These are phyloP conservation scores for Globisporangium nodosum DNA, from an alignment of 352 stramenopile species.

Conservation along the genomic window DNA sequence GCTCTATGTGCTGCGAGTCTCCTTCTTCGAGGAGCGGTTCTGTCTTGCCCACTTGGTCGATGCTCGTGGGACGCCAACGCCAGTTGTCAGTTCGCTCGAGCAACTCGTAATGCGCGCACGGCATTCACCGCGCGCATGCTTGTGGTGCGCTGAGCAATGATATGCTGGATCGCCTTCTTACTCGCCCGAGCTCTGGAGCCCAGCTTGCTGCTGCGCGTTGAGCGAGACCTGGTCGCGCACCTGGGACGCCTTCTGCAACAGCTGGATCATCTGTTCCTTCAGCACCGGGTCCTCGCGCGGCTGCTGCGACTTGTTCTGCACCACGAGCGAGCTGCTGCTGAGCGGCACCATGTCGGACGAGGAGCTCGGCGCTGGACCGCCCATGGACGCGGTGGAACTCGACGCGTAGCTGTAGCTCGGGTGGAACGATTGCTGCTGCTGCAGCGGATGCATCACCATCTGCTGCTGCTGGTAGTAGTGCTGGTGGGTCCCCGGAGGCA, in stretches of 20 bases:
- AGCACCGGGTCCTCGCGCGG: slow-evolving; percentile 63
- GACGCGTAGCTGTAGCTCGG: slow-evolving; percentile 4
- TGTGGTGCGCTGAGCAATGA: too few species aligned
- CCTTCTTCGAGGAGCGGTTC: not conserved
- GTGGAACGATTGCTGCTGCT: slow-evolving; percentile 8
- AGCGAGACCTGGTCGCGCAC: slow-evolving; percentile 70
- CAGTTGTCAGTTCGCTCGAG: too few species aligned
- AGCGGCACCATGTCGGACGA: slow-evolving; percentile 76
- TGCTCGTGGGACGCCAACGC: too few species aligned
- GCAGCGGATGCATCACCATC: slow-evolving; percentile 7
- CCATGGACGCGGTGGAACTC: too few species aligned
- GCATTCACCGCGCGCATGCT: too few species aligned
- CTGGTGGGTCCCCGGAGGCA: not conserved
- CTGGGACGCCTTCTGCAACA: slow-evolving; percentile 77
- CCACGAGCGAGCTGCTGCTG: slow-evolving; percentile 47
- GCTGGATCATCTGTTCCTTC: slow-evolving; percentile 85
- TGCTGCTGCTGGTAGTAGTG: slow-evolving; percentile 13
- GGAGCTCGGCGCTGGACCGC: too few species aligned
- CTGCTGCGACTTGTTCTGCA: slow-evolving; percentile 24
- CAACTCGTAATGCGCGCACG: too few species aligned
- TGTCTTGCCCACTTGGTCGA: not conserved
- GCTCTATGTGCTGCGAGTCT: too few species aligned
- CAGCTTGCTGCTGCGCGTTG: slow-evolving; percentile 50
- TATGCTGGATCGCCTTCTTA: slow-evolving; percentile 13
- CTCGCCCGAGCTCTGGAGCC: slow-evolving; percentile 69